These are phyloP conservation scores for Scedosporium aurantiacum DNA, from an alignment of 2,329 filamentous ascomycete species.

Conservation along the genomic window DNA sequence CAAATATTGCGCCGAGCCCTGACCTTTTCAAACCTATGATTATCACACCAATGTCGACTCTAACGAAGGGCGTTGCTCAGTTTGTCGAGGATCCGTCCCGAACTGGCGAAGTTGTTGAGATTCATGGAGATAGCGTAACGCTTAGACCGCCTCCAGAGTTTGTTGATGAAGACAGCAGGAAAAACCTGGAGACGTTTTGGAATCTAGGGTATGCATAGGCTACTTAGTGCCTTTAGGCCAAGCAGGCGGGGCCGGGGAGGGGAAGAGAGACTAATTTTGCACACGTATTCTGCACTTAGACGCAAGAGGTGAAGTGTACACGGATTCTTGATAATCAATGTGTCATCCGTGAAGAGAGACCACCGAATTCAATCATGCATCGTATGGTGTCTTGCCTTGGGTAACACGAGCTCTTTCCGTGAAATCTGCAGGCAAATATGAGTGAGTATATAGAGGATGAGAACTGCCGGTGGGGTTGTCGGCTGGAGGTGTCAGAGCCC, in stretches of 20 bases:
- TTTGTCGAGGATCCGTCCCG: conserved; percentile 27
- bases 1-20: conserved; percentile 32
- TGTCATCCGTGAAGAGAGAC: background rate
- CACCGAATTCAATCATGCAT: background rate
- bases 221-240: background rate
- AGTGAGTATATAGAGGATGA: background rate
- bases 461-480: background rate
- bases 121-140: conserved; percentile 38
- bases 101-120: conserved; percentile 36
- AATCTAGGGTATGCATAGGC: conserved; percentile 29
- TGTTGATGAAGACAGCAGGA: conserved; percentile 35
- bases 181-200: conserved; percentile 37
- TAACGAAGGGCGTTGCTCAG: conserved; percentile 29
- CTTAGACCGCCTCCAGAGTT: conserved; percentile 30
- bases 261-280: background rate
- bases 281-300: background rate
- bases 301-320: background rate
- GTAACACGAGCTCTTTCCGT: background rate
- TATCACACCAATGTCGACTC: conserved; percentile 38
- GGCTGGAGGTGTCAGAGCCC: background rate
- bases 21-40: conserved; percentile 36
- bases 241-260: background rate
- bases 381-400: background rate
- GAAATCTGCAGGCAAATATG: background rate
- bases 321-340: background rate